phyloP scores from a whole-genome alignment of 192 early-diverging fungal genomes.

The Coemansia sp. region DNA sequence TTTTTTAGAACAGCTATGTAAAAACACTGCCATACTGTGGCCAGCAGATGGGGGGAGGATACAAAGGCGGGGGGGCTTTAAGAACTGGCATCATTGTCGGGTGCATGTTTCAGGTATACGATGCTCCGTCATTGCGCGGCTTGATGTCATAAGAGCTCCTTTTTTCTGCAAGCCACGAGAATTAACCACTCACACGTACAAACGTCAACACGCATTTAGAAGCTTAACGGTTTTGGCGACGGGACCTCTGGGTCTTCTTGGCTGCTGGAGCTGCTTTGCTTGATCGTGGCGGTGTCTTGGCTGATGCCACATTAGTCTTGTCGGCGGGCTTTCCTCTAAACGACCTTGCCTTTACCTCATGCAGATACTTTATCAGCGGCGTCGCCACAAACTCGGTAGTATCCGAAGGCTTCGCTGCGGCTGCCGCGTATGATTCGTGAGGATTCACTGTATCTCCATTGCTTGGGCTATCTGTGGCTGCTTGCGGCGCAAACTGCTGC shows the following conservation, averaged over 20 bases:
- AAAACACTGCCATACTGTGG: no score
- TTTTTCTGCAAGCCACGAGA: background rate
- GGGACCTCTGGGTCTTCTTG: constrained; percentile 9
- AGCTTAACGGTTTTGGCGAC: constrained; percentile 18
- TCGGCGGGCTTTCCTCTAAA: background rate
- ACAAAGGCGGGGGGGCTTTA: no score
- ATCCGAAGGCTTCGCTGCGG: constrained; percentile 8
- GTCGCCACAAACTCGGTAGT: constrained; percentile 12
- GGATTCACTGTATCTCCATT: background rate
- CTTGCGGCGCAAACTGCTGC: background rate
- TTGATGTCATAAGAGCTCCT: background rate
- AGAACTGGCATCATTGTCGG: no score
- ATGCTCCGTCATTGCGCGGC: background rate
- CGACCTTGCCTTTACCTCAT: constrained; percentile 25
- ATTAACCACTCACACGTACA: background rate
- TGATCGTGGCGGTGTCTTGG: background rate
- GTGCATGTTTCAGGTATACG: no score
- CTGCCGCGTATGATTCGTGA: constrained; percentile 33
- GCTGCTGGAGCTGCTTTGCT: constrained; percentile 3
- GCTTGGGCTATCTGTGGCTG: background rate
- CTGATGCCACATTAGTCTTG: constrained; percentile 1
- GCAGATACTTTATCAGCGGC: constrained; percentile 39
- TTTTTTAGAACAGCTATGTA: no score
- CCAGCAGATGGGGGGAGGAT: no score
- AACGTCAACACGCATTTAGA: no score